These are phyloP conservation scores for Epichloe gansuensis DNA, from an alignment of 2,329 filamentous ascomycete species.

Conservation along the genomic window DNA sequence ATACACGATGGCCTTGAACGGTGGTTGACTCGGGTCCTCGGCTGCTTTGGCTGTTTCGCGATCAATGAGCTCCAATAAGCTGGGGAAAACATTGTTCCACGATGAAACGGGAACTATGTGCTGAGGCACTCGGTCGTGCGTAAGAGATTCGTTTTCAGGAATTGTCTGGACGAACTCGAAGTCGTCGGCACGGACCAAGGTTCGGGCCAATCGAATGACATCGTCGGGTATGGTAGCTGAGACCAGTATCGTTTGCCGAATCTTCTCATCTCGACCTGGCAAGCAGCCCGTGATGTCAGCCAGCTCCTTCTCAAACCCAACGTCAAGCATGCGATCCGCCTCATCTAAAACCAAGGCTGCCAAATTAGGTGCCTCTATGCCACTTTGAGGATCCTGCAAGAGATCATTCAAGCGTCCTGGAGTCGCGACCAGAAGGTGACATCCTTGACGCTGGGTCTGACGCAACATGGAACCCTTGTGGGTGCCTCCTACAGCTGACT, in stretches of 20 bases:
- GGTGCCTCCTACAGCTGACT: slow-evolving; percentile 85
- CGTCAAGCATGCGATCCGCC: slow-evolving; percentile 96
- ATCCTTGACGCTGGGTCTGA: slow-evolving; percentile 60
- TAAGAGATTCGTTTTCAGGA: slow-evolving; percentile 65
- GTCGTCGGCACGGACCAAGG: slow-evolving; percentile 62
- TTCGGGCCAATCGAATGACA: slow-evolving; percentile 67
- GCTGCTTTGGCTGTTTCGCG: slow-evolving; percentile 38
- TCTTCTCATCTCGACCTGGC: slow-evolving; percentile 48
- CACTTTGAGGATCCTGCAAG: slow-evolving; percentile 50
- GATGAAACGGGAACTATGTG: slow-evolving; percentile 54
- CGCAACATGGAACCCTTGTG: slow-evolving; percentile 57
- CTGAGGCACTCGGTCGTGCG: slow-evolving; percentile 77
- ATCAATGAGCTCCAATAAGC: slow-evolving; percentile 63
- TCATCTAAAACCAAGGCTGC: slow-evolving; percentile 92
- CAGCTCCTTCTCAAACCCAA: slow-evolving; percentile 64
- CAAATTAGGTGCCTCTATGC: slow-evolving; percentile 65
- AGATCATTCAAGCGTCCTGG: slow-evolving; percentile 81
- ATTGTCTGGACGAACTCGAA: slow-evolving; percentile 93
- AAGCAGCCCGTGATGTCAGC: slow-evolving; percentile 47
- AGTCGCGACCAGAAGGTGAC: slow-evolving; percentile 82
- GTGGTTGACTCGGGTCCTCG: slow-evolving; percentile 29
- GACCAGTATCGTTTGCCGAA: slow-evolving; percentile 86
- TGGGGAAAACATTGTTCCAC: slow-evolving; percentile 65
- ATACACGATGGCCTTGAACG: slow-evolving; percentile 96
- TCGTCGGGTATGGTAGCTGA: slow-evolving; percentile 83